A percentile compares a stretch with the other conserved stretches of the same genome.
These are phyloP conservation scores for Orbilia oligospora DNA, from an alignment of 2,329 filamentous ascomycete species.

Conservation along the genomic window DNA sequence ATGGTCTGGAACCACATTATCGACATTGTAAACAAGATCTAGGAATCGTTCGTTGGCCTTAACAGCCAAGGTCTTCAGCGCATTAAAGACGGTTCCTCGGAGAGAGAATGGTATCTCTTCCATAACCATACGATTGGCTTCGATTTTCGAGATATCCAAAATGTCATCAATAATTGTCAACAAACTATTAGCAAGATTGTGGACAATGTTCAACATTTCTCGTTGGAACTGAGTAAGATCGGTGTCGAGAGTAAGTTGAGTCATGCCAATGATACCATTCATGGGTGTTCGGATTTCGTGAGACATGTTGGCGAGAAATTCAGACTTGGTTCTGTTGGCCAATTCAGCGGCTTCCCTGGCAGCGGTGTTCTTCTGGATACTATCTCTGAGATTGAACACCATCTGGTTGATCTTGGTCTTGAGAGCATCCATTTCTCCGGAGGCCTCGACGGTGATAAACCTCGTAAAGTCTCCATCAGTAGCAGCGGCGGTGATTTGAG, in stretches of 20 bases:
- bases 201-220: conserved; percentile 98
- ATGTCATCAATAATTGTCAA: conserved; percentile 95
- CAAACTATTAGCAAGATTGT: conserved; percentile 94
- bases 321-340: conserved; percentile 97
- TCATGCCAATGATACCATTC: conserved; percentile 98
- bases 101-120: conserved; percentile 97
- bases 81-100: conserved; percentile 95
- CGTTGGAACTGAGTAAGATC: conserved; percentile 94
- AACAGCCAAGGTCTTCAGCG: conserved; percentile 94
- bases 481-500: conserved; percentile 97
- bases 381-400: conserved; percentile 95
- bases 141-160: conserved; percentile 82
- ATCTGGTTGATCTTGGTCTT: conserved; percentile 99
- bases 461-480: conserved; percentile 98
- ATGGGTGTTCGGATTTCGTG: conserved; percentile 98
- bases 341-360: conserved; percentile 95
- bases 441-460: conserved; percentile 95
- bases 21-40: conserved; percentile 92
- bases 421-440: conserved; percentile 98
- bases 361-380: conserved; percentile 95
- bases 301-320: conserved; percentile 98
- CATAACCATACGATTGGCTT: conserved; percentile 97
- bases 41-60: conserved; percentile 97
- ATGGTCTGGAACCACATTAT: conserved; percentile 92
- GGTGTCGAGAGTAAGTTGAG: conserved; percentile 93